Percentiles rank a stretch among this genome's conserved stretches.
These are phyloP conservation scores for Candida vaughaniae DNA, from an alignment of 805 yeast species.

Conservation along the genomic window DNA sequence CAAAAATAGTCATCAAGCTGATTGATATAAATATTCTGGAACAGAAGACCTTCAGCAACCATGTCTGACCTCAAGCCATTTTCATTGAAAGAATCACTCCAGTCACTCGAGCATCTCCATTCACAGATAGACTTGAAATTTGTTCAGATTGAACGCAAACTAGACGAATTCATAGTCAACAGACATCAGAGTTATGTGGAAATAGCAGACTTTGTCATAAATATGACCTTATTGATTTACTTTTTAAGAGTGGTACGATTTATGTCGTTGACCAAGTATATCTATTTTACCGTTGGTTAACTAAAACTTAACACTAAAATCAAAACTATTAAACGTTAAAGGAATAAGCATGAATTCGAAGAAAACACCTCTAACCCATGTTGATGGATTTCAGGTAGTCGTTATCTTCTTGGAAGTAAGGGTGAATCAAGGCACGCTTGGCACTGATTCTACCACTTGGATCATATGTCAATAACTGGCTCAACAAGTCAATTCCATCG, in stretches of 20 bases:
- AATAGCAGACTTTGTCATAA: conserved; percentile 1
- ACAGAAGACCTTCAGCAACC: too few species aligned
- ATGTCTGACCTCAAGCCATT: too few species aligned
- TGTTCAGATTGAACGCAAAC: conserved; percentile 3
- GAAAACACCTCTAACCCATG: too few species aligned
- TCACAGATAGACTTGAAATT: conserved; percentile 7
- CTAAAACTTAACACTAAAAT: neutral
- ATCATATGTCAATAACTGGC: conserved; percentile 79
- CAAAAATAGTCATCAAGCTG: too few species aligned
- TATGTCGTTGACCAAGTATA: neutral
- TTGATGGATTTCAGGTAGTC: conserved; percentile 35
- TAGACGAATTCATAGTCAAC: neutral
- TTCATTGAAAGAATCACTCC: conserved; percentile 5
- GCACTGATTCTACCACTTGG: conserved; percentile 94
- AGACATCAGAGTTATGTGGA: neutral
- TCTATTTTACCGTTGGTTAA: conserved; percentile 3
- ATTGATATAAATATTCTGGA: too few species aligned
- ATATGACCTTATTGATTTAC: conserved; percentile 4
- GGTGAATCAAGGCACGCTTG: conserved; percentile 85
- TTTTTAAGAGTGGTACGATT: conserved; percentile 1
- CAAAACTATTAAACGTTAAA: too few species aligned
- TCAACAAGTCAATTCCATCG: conserved; percentile 81
- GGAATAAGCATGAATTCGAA: too few species aligned
- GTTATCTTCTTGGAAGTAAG: conserved; percentile 68
- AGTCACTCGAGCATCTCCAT: conserved; percentile 4